phyloP scores from a whole-genome alignment of 164 flowering plant species.

The Kalanchoe fedtschenkoi region DNA sequence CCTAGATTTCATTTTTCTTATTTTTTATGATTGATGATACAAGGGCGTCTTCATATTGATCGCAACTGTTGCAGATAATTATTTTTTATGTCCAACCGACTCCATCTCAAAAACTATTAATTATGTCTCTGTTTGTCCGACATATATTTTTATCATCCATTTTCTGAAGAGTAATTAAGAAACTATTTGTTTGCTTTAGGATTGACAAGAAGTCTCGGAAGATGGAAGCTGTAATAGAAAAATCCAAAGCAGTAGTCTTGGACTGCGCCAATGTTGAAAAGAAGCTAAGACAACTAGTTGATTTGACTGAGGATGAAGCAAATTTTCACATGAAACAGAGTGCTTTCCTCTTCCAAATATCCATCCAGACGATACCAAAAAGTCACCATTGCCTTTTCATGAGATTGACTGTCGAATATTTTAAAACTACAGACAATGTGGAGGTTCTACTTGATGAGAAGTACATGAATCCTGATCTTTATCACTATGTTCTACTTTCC shows the following conservation, averaged over 20 bases:
- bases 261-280: slow-evolving; percentile 88
- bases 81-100: no score
- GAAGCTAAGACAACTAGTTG: slow-evolving; percentile 75
- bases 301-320: slow-evolving; percentile 90
- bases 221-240: slow-evolving; percentile 58
- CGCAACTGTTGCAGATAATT: no score
- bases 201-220: slow-evolving; percentile 36
- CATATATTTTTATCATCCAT: neutral
- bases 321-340: slow-evolving; percentile 91
- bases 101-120: no score
- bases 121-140: neutral
- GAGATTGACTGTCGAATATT: slow-evolving; percentile 85
- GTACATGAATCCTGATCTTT: slow-evolving; percentile 35
- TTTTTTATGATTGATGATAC: no score
- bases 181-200: slow-evolving; percentile 36
- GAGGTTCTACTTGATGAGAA: slow-evolving; percentile 30
- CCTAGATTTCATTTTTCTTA: no score
- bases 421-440: slow-evolving; percentile 29
- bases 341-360: slow-evolving; percentile 84
- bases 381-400: slow-evolving; percentile 87
- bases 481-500: slow-evolving; percentile 75
- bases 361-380: slow-evolving; percentile 88
- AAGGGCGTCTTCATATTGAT: no score
- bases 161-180: neutral
- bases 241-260: slow-evolving; percentile 45